These are phyloP conservation scores for Linnemannia exigua DNA, from an alignment of 192 early-diverging fungal species.

Conservation along the genomic window DNA sequence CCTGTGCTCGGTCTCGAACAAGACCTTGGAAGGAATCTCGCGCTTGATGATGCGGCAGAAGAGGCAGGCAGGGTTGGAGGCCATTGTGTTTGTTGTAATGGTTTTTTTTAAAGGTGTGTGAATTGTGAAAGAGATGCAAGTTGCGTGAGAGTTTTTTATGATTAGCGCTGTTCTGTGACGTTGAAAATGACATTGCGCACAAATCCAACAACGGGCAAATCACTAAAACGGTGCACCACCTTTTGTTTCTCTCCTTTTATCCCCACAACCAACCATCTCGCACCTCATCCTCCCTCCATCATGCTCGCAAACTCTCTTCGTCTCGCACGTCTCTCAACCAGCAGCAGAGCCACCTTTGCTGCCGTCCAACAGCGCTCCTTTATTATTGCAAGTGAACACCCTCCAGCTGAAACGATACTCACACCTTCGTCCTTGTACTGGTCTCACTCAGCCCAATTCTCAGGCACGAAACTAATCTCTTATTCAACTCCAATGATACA, in stretches of 20 bases:
- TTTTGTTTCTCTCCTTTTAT: slow-evolving; percentile 3
- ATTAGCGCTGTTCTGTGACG: not conserved
- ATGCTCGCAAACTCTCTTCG: slow-evolving; percentile 11
- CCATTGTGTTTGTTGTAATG: slow-evolving; percentile 53
- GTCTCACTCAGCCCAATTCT: slow-evolving; percentile 9
- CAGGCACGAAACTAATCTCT: not conserved
- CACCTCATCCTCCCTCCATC: not conserved
- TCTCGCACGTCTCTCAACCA: slow-evolving; percentile 9
- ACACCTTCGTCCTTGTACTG: not conserved
- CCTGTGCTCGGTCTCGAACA: slow-evolving; percentile 86
- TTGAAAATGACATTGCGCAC: not conserved
- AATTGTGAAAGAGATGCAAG: not conserved
- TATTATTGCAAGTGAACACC: not conserved
- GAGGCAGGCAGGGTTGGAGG: slow-evolving; percentile 78
- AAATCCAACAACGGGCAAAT: not conserved
- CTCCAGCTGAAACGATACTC: not conserved
- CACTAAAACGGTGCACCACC: not conserved
- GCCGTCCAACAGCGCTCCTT: slow-evolving; percentile 28
- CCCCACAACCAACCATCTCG: not conserved
- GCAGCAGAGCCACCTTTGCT: not conserved
- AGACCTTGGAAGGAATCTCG: slow-evolving; percentile 86
- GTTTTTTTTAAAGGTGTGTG: slow-evolving; percentile 5
- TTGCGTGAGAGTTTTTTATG: not conserved
- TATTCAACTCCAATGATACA: not conserved
- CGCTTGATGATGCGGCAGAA: slow-evolving; percentile 94